Percentiles rank a stretch among this genome's conserved stretches.
phyloP scores from a whole-genome alignment of 2,329 filamentous ascomycete species.

The Huntiella moniliformis region DNA sequence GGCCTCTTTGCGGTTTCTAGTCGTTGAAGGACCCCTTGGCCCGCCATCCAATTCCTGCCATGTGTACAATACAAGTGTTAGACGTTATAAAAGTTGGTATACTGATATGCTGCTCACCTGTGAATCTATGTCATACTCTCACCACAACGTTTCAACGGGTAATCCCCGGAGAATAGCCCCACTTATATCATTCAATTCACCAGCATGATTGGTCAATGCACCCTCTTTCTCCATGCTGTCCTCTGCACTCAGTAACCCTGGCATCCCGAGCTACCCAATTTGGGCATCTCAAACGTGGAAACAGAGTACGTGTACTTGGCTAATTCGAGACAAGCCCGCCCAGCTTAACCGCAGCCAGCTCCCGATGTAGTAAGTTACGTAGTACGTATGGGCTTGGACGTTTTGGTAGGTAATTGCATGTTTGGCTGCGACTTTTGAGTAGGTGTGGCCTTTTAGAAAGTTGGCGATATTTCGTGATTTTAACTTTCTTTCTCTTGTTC shows the following conservation, averaged over 20 bases:
- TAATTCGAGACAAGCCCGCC: constrained; percentile 6
- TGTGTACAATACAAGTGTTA: constrained; percentile 12
- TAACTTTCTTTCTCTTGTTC: neutral
- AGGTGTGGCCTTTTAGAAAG: neutral
- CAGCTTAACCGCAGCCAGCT: constrained; percentile 2
- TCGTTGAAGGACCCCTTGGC: too few species aligned
- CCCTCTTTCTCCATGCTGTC: constrained; percentile 1
- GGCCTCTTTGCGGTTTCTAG: neutral
- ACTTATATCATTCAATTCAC: neutral
- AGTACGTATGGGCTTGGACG: too few species aligned
- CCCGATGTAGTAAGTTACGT: neutral
- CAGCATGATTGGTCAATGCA: neutral
- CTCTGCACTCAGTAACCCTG: neutral
- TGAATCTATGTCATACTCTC: neutral
- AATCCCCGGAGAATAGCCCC: constrained; percentile 3
- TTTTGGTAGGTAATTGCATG: too few species aligned
- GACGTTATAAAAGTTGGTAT: constrained; percentile 8
- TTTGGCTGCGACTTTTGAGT: too few species aligned
- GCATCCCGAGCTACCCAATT: neutral
- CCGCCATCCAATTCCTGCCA: neutral
- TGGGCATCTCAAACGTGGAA: neutral
- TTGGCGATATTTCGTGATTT: neutral
- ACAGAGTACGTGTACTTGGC: constrained; percentile 10
- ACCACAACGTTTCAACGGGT: neutral
- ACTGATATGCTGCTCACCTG: neutral